These are phyloP conservation scores for Capsicum pubescens DNA, from an alignment of 257 asterid genomes.

Conservation along the genomic window DNA sequence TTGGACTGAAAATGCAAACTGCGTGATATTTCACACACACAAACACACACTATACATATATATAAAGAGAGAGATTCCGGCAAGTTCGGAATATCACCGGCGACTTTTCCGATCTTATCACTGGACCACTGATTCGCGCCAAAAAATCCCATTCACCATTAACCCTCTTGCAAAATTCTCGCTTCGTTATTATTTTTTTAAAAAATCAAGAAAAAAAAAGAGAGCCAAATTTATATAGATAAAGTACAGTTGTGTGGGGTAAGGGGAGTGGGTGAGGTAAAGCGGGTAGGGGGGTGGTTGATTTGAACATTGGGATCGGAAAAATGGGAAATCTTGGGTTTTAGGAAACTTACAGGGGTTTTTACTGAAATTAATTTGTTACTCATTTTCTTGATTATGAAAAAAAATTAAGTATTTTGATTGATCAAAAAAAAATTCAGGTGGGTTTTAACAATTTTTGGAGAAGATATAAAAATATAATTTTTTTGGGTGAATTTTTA, in stretches of 20 bases:
- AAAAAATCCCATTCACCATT: slow-evolving; percentile 26
- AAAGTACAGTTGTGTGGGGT: slow-evolving; percentile 41
- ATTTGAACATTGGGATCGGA: slow-evolving; percentile 57
- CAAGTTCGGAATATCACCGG: slow-evolving; percentile 68
- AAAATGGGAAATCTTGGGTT: slow-evolving; percentile 34
- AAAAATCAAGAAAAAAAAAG: slow-evolving; percentile 21
- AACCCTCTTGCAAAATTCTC: slow-evolving; percentile 32
- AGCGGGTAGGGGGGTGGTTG: slow-evolving; percentile 24
- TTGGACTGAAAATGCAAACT: slow-evolving; percentile 27
- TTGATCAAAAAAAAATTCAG: slow-evolving; percentile 18
- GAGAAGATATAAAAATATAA: neutral
- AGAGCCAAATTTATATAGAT: slow-evolving; percentile 22
- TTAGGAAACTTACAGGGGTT: slow-evolving; percentile 43
- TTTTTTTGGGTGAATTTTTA: neutral
- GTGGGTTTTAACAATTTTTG: slow-evolving; percentile 13
- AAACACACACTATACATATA: neutral
- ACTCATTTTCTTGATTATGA: slow-evolving; percentile 39
- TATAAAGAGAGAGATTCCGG: slow-evolving; percentile 51
- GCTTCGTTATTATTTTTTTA: slow-evolving; percentile 31
- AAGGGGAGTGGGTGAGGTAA: slow-evolving; percentile 28
- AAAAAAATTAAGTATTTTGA: neutral
- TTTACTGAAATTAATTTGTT: slow-evolving; percentile 24
- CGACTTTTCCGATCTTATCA: slow-evolving; percentile 53
- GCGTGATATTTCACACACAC: slow-evolving; percentile 26
- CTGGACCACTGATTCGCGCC: slow-evolving; percentile 55